These are phyloP conservation scores for Emericellopsis cladophorae DNA, from an alignment of 2,329 filamentous ascomycete genomes.

Conservation along the genomic window DNA sequence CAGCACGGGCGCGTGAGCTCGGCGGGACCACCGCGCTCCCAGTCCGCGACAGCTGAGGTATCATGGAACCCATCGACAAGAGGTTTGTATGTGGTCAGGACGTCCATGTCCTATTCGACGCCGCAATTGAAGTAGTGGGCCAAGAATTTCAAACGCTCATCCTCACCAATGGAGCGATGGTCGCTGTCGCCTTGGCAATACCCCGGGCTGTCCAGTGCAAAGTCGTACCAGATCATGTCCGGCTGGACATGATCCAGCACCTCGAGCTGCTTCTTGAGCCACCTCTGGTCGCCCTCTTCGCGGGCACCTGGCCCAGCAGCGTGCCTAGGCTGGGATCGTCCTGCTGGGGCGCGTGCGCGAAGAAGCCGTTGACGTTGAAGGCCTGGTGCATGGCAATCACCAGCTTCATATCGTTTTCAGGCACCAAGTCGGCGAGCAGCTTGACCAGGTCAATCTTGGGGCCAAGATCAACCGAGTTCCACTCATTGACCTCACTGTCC, in stretches of 20 bases:
- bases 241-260: slow-evolving; percentile 6
- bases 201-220: slow-evolving; percentile 5
- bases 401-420: slow-evolving; percentile 5
- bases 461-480: slow-evolving; percentile 5
- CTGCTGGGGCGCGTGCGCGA: slow-evolving; percentile 4
- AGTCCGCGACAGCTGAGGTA: slow-evolving; percentile 7
- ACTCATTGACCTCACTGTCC: slow-evolving; percentile 7
- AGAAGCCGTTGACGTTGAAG: slow-evolving; percentile 8
- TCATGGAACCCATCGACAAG: slow-evolving; percentile 5
- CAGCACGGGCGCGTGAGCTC: slow-evolving; percentile 6
- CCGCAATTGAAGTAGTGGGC: slow-evolving; percentile 8
- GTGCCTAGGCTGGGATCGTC: slow-evolving; percentile 5
- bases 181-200: slow-evolving; percentile 3
- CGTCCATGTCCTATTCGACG: slow-evolving; percentile 6
- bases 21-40: slow-evolving; percentile 6
- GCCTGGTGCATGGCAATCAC: slow-evolving; percentile 7
- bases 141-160: slow-evolving; percentile 4
- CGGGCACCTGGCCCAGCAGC: slow-evolving; percentile 5
- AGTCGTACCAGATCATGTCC: slow-evolving; percentile 8
- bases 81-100: slow-evolving; percentile 7
- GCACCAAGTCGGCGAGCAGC: slow-evolving; percentile 4
- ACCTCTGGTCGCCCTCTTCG: slow-evolving; percentile 5
- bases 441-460: slow-evolving; percentile 6
- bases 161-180: slow-evolving; percentile 5
- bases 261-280: slow-evolving; percentile 6